phyloP scores from a whole-genome alignment of 148 eudicot species.

The Chenopodium quinoa region DNA sequence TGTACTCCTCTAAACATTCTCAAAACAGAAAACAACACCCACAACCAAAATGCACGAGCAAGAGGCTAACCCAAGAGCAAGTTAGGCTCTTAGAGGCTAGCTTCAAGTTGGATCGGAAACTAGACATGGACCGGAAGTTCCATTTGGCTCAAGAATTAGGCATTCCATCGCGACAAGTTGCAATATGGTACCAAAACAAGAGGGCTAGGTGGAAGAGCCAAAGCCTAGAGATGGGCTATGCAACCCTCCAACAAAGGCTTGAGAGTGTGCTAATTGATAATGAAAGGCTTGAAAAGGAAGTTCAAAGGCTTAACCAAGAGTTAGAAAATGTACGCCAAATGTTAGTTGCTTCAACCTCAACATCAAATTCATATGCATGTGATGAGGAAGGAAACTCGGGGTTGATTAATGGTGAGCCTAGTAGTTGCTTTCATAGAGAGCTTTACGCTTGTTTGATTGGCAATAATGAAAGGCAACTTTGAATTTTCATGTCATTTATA shows the following conservation, averaged over 20 bases:
- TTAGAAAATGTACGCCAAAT: constrained; percentile 16
- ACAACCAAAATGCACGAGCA: constrained; percentile 21
- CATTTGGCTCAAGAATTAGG: constrained; percentile 39
- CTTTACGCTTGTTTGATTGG: constrained; percentile 22
- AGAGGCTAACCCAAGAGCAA: constrained; percentile 42
- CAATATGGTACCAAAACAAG: constrained; percentile 53
- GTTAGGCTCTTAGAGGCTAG: constrained; percentile 36
- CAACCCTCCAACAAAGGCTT: constrained; percentile 15
- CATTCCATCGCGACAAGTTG: constrained; percentile 36
- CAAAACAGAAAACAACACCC: neutral
- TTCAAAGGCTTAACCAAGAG: constrained; percentile 23
- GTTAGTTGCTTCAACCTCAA: neutral
- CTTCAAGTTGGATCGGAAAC: constrained; percentile 36
- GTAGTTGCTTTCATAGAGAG: constrained; percentile 13
- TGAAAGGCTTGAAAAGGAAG: constrained; percentile 18
- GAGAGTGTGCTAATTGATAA: constrained; percentile 15
- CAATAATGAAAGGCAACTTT: neutral
- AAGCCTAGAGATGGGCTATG: constrained; percentile 15
- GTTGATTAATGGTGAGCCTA: constrained; percentile 13
- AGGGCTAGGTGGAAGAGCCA: constrained; percentile 42
- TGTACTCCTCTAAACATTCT: constrained; percentile 5
- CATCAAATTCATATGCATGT: constrained; percentile 6
- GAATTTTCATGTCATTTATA: no score
- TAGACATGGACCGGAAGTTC: constrained; percentile 35
- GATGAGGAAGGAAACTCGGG: constrained; percentile 1